A percentile compares a stretch with the other conserved stretches of the same genome.
phyloP scores from a whole-genome alignment of 345 rosid genomes.

The Aurinia saxatilis region DNA sequence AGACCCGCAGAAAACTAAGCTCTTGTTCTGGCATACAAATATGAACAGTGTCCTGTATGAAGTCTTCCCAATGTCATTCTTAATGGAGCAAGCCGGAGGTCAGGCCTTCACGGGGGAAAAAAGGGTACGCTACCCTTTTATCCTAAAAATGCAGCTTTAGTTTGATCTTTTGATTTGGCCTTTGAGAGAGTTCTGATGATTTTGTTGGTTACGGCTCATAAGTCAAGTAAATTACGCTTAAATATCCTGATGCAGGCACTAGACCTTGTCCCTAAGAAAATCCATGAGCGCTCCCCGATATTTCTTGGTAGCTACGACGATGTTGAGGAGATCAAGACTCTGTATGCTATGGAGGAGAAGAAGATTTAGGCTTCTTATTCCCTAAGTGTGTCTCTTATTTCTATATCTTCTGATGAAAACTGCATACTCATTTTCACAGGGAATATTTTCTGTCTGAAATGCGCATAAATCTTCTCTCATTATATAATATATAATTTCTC shows the following conservation, averaged over 20 bases:
- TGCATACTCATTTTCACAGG: constrained; percentile 5
- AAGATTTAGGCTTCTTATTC: constrained; percentile 26
- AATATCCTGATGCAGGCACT: constrained; percentile 54
- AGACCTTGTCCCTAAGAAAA: constrained; percentile 64
- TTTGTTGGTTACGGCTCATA: neutral
- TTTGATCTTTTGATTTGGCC: neutral
- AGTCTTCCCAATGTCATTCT: constrained; percentile 95
- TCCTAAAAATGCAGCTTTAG: neutral
- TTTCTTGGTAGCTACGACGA: constrained; percentile 95
- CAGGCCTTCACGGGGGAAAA: constrained; percentile 85
- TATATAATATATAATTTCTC: neutral
- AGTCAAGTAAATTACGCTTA: neutral
- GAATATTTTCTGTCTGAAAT: constrained; percentile 4
- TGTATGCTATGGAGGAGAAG: constrained; percentile 57
- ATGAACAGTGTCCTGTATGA: constrained; percentile 72
- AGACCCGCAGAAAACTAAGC: neutral
- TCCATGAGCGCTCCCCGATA: constrained; percentile 86
- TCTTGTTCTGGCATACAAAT: neutral
- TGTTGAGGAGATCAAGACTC: constrained; percentile 82
- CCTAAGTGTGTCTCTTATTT: neutral
- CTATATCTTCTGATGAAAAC: constrained; percentile 13
- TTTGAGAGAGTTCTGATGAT: neutral
- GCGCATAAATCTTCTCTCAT: constrained; percentile 5
- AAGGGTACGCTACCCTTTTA: constrained; percentile 41
- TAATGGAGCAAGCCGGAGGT: constrained; percentile 98